These are phyloP conservation scores for Casuarina glauca DNA, from an alignment of 306 rosid species.

Conservation along the genomic window DNA sequence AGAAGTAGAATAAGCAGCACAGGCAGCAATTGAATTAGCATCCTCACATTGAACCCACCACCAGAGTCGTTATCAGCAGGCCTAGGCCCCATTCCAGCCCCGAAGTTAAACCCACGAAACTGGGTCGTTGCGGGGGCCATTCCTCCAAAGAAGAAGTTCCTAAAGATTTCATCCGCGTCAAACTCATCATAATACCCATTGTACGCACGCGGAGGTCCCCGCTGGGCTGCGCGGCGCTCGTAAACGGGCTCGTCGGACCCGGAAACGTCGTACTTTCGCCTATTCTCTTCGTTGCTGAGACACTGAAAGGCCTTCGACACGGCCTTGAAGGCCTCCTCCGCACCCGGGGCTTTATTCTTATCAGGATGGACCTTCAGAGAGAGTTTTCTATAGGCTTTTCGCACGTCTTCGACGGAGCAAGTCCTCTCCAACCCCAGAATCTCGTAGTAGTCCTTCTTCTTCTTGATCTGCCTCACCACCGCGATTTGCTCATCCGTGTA, in stretches of 20 bases:
- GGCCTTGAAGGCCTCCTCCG: conserved; percentile 86
- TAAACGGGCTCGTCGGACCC: conserved; percentile 74
- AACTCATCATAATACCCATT: conserved; percentile 77
- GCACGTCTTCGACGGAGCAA: conserved; percentile 77
- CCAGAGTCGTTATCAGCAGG: conserved; percentile 60
- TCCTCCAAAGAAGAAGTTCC: conserved; percentile 92
- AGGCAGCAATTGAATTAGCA: conserved; percentile 71
- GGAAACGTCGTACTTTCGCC: conserved; percentile 63
- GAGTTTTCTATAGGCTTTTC: conserved; percentile 77
- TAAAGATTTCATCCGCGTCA: conserved; percentile 86
- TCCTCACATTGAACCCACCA: conserved; percentile 62
- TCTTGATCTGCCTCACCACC: conserved; percentile 66
- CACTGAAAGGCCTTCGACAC: conserved; percentile 97
- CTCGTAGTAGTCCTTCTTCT: conserved; percentile 82
- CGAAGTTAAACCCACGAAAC: conserved; percentile 79
- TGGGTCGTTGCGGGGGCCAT: conserved; percentile 73
- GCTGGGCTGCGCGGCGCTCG: conserved; percentile 57
- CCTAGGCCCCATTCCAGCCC: conserved; percentile 63
- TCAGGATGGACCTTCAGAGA: conserved; percentile 97
- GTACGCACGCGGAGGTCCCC: conserved; percentile 38
- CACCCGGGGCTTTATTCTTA: conserved; percentile 87
- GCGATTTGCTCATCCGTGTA: conserved; percentile 71
- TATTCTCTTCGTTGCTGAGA: conserved; percentile 66
- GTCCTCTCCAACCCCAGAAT: conserved; percentile 84
- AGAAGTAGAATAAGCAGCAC: conserved; percentile 65